Evolutionary conservation across 2,329 filamentous ascomycete species (phyloP).

Genomic region (Fusarium abutilonis): DNA sequence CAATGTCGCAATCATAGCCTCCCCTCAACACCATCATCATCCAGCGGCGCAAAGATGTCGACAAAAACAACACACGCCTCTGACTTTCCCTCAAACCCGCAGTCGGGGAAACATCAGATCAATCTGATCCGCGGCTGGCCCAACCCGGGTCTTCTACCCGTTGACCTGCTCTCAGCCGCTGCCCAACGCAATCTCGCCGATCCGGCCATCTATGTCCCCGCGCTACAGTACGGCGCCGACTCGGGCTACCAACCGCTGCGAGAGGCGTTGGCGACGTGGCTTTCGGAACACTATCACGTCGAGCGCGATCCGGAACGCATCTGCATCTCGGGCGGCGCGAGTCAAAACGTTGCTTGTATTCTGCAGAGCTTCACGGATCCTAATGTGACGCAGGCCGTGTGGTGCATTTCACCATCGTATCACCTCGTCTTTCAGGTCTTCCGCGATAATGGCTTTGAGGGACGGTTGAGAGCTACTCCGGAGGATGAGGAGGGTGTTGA

Average conservation of each 20-base stretch:
- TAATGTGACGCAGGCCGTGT: constrained; percentile 76
- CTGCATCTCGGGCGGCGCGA: constrained; percentile 85
- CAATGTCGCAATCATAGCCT: constrained; percentile 8
- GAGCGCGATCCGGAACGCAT: constrained; percentile 66
- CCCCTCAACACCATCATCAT: constrained; percentile 16
- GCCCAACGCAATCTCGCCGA: constrained; percentile 69
- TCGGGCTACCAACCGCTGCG: constrained; percentile 77
- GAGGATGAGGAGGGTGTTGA: constrained; percentile 84
- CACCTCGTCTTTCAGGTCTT: constrained; percentile 88
- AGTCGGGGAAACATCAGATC: constrained; percentile 57
- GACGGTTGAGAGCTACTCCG: constrained; percentile 72
- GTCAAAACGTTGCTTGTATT: constrained; percentile 81
- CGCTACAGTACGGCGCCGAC: constrained; percentile 83
- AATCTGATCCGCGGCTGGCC: constrained; percentile 78
- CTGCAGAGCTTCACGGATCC: constrained; percentile 85
- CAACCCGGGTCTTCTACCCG: constrained; percentile 69
- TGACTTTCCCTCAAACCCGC: constrained; percentile 33
- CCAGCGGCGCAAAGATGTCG: constrained; percentile 5
- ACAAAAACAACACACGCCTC: constrained; percentile 26
- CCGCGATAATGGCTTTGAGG: constrained; percentile 78
- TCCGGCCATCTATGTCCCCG: constrained; percentile 66
- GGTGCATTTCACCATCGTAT: constrained; percentile 85
- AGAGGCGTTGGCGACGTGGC: constrained; percentile 74
- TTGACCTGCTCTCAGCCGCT: constrained; percentile 68
- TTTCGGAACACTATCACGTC: constrained; percentile 68